Percentiles rank a stretch among this genome's conserved stretches.
Conservation (phyloP, 2,329 filamentous ascomycete genomes). For the Sporothrix inflata region DNA sequence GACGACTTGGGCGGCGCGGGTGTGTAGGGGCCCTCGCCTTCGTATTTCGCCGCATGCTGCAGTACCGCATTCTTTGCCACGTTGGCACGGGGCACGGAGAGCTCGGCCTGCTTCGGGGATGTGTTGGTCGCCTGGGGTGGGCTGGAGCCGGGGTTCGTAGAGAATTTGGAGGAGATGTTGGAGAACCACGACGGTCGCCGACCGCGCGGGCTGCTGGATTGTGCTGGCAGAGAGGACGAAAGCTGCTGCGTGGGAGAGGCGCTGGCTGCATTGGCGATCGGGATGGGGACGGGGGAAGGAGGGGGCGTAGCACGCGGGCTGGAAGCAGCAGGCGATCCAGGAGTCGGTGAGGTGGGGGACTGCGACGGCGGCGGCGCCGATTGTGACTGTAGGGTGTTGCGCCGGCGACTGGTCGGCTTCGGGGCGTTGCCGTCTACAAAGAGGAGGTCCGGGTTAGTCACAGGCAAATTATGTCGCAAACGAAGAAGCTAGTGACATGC, state of each 20-base stretch:
- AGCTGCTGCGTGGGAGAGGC: neutral
- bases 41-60: conserved; percentile 57
- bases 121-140: conserved; percentile 42
- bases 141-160: conserved; percentile 49
- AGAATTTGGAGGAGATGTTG: conserved; percentile 91
- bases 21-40: conserved; percentile 68
- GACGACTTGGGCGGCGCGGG: conserved; percentile 72
- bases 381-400: conserved; percentile 38
- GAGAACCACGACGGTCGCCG: conserved; percentile 88
- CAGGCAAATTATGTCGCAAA: neutral
- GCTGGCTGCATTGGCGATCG: neutral
- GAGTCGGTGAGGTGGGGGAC: neutral
- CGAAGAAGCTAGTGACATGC: neutral
- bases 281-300: conserved; percentile 5
- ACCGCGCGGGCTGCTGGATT: conserved; percentile 35
- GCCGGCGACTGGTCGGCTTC: conserved; percentile 36
- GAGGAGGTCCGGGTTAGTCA: neutral
- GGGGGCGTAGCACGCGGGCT: conserved; percentile 6
- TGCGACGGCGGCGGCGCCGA: conserved; percentile 9
- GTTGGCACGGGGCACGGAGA: conserved; percentile 53
- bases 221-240: conserved; percentile 25
- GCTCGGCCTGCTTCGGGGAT: conserved; percentile 47
- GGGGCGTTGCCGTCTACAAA: conserved; percentile 39
- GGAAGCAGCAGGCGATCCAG: conserved; percentile 8
- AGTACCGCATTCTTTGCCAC: conserved; percentile 62